Base-by-base conservation (phyloP, 495 filamentous ascomycete species). In the Xylaria grammica region DNA sequence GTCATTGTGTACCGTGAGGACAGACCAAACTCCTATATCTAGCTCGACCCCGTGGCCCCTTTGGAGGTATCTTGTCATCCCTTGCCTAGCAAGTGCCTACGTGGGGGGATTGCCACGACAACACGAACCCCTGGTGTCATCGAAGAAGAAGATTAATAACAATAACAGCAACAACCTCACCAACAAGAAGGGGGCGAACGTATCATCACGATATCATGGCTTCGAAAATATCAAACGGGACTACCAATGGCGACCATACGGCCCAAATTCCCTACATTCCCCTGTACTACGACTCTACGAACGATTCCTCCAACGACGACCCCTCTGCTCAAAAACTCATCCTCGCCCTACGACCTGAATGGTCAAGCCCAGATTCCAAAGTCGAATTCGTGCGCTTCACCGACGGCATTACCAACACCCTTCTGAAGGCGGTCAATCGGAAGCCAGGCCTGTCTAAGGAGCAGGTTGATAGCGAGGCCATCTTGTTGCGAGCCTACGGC, bases 321-420 rank as follows among this genome's bases (percentile, higher is more conserved):
- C 83, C 83, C 38, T 93, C 93, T 1, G 92, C 93, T 45, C 79
- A 91, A 54, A 84, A 86, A 42, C 86, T 98, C 38, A 87, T 97
- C 69, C 82, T 94, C 57, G 85, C 91, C 22, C 81, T 97, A 40
- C 86, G 88, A 49, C 96, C 92, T 7, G 86, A 94, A 69, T 99
- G 95, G 95, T 84, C 89, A 63, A 82, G 85, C 19, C 77, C 84
- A 0, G 86, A 83, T 54, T 92, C 91, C 59, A 86, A 88, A n/a
- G 85, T 99, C 65, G 90, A 94, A 73, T 92, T 98, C 69, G 84
- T 92, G 52, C 87, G 89, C 50, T 99, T 98, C 81, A 99, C 91
- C 29, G 95, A 99, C 73, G 95, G 95, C 67, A 99, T 99, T 76
- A 99, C 95, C 49, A 99, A 99, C 77, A 97, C 94, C 80, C 85